These are phyloP conservation scores for Penicillium fuscoglaucum DNA, from an alignment of 2,329 filamentous ascomycete genomes.

Conservation along the genomic window DNA sequence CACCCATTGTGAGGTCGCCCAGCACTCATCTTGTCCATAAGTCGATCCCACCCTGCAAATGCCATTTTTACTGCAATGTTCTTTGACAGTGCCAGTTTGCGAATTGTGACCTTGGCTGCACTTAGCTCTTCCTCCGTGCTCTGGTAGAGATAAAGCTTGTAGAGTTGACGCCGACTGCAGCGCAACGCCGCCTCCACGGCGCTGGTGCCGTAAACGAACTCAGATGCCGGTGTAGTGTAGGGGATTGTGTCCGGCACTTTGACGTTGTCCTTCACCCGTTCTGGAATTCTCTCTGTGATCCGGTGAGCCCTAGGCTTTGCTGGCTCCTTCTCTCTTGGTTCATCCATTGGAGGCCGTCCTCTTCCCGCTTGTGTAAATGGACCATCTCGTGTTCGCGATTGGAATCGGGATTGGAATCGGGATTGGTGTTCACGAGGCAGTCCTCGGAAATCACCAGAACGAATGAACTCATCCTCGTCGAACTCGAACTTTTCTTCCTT, in stretches of 20 bases:
- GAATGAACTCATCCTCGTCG: slow-evolving; percentile 36
- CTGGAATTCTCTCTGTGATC: slow-evolving; percentile 29
- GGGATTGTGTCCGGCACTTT: slow-evolving; percentile 53
- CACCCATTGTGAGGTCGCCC: slow-evolving; percentile 87
- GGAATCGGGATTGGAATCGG: slow-evolving; percentile 9
- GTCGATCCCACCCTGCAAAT: slow-evolving; percentile 60
- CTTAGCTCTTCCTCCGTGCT: slow-evolving; percentile 54
- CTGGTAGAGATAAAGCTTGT: slow-evolving; percentile 77
- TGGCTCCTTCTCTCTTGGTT: slow-evolving; percentile 9
- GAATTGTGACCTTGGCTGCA: slow-evolving; percentile 42
- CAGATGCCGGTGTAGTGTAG: slow-evolving; percentile 81
- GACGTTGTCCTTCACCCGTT: slow-evolving; percentile 36
- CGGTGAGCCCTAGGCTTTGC: slow-evolving; percentile 20
- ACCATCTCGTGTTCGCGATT: slow-evolving; percentile 2
- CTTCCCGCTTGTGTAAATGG: background rate
- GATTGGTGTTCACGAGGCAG: slow-evolving; percentile 26
- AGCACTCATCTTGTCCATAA: slow-evolving; percentile 80
- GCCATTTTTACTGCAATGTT: slow-evolving; percentile 61
- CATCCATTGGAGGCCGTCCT: background rate
- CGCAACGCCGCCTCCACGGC: slow-evolving; percentile 78
- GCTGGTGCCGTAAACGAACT: slow-evolving; percentile 85
- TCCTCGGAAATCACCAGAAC: slow-evolving; percentile 31
- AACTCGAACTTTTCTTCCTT: slow-evolving; percentile 15
- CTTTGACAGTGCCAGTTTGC: slow-evolving; percentile 41
- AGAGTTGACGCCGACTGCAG: slow-evolving; percentile 68